A percentile compares a stretch with the other conserved stretches of the same genome.
phyloP scores from a whole-genome alignment of 2,329 filamentous ascomycete genomes.

The Helicocarpus griseus region DNA sequence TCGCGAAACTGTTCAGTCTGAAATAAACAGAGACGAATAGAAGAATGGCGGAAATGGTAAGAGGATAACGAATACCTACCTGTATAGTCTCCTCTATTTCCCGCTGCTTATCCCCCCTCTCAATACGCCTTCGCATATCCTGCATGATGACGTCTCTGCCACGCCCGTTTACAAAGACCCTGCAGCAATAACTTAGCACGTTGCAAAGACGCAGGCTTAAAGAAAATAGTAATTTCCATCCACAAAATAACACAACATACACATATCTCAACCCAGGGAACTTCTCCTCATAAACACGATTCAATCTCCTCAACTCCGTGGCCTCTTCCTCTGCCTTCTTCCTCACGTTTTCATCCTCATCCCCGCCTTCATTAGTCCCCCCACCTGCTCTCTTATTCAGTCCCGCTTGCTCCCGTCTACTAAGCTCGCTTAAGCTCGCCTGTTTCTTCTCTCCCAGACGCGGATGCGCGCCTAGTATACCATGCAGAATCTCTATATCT shows the following conservation, averaged over 20 bases:
- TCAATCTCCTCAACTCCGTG: conserved; percentile 50
- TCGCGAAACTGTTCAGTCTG: too few species aligned
- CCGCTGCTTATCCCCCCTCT: conserved; percentile 50
- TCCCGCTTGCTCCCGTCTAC: conserved; percentile 70
- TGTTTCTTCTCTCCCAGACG: conserved; percentile 67
- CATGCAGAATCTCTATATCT: conserved; percentile 51
- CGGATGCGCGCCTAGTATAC: conserved; percentile 72
- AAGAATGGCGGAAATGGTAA: too few species aligned
- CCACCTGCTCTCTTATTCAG: conserved; percentile 35
- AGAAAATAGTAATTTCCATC: conserved; percentile 5
- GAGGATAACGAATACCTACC: conserved; percentile 39
- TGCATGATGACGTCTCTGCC: conserved; percentile 64
- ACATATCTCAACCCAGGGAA: conserved; percentile 83
- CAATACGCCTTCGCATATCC: conserved; percentile 69
- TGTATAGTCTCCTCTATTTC: conserved; percentile 68
- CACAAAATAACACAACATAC: conserved; percentile 23
- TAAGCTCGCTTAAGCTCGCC: conserved; percentile 61
- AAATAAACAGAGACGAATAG: conserved; percentile 1
- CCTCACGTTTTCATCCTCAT: conserved; percentile 23
- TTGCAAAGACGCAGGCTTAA: background rate
- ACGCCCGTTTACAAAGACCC: conserved; percentile 80
- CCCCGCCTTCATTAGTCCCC: conserved; percentile 26
- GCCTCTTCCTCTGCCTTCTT: conserved; percentile 20
- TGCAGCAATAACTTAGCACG: conserved; percentile 17
- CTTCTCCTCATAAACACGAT: conserved; percentile 65